These are phyloP conservation scores for Mycena vitilis DNA, from an alignment of 768 basidiomycete species.

Conservation along the genomic window DNA sequence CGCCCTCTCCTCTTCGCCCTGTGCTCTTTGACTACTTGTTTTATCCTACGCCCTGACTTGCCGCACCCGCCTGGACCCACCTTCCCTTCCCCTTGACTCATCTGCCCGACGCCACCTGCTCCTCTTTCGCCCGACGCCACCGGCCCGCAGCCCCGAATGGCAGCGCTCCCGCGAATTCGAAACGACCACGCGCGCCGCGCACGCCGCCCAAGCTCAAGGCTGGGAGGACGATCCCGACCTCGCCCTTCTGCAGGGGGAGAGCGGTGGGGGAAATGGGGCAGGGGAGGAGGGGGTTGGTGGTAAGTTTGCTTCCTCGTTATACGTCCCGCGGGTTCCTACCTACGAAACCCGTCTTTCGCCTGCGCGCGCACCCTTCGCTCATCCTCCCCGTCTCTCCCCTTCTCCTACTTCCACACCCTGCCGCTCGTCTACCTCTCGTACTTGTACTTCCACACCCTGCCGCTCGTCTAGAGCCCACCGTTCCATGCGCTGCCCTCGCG, in stretches of 20 bases:
- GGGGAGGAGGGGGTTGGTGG: conserved; percentile 36
- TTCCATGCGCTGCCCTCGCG: no score
- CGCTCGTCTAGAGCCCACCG: no score
- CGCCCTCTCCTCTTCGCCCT: background rate
- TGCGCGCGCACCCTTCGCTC: no score
- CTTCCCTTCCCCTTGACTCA: background rate
- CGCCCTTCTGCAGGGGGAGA: background rate
- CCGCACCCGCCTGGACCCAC: background rate
- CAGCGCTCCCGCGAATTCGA: conserved; percentile 91
- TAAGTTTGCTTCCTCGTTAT: no score
- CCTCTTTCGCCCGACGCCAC: no score
- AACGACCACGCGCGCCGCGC: conserved; percentile 82
- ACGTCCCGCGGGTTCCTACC: no score
- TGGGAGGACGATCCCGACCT: conserved; percentile 52
- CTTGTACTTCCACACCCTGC: no score
- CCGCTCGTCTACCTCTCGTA: no score
- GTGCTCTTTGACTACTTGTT: background rate
- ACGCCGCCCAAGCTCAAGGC: conserved; percentile 67
- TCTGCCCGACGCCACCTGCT: no score
- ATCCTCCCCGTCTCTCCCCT: no score
- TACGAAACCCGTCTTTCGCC: no score
- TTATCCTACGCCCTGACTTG: background rate
- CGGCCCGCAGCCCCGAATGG: conserved; percentile 68
- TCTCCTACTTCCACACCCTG: no score
- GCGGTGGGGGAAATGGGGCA: background rate